phyloP scores from a whole-genome alignment of 1,139 yeast species.

The Geotrichum candidum region DNA sequence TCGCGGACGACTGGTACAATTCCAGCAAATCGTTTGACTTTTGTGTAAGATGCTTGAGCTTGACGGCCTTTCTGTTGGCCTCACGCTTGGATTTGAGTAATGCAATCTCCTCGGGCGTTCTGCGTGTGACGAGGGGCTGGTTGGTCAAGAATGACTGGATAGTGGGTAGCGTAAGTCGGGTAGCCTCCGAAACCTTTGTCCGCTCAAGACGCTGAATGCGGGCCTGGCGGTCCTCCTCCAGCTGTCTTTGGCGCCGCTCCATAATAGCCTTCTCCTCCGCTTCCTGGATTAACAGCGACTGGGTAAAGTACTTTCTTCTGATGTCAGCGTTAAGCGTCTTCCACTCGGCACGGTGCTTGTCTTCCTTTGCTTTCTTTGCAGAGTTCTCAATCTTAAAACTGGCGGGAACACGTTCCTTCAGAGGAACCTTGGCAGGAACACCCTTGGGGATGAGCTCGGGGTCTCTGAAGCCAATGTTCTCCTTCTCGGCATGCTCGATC shows the following conservation, averaged over 20 bases:
- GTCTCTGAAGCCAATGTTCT: constrained; percentile 65
- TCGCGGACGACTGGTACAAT: constrained; percentile 64
- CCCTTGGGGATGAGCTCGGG: constrained; percentile 68
- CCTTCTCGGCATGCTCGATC: constrained; percentile 39
- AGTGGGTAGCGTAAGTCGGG: constrained; percentile 71
- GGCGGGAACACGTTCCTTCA: constrained; percentile 50
- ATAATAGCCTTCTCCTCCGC: constrained; percentile 40
- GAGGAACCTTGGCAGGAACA: constrained; percentile 48
- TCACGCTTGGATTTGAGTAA: constrained; percentile 47
- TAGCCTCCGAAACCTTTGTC: constrained; percentile 41
- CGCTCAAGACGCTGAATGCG: constrained; percentile 28
- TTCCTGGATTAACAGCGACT: constrained; percentile 61
- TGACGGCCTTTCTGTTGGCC: constrained; percentile 46
- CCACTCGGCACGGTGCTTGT: constrained; percentile 43
- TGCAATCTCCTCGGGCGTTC: constrained; percentile 62
- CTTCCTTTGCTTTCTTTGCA: constrained; percentile 37
- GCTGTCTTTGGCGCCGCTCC: constrained; percentile 25
- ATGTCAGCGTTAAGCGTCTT: constrained; percentile 55
- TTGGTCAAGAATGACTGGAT: constrained; percentile 48
- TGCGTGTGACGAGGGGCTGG: constrained; percentile 52
- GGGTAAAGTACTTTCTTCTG: constrained; percentile 65
- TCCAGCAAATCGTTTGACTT: constrained; percentile 56
- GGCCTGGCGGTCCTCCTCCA: constrained; percentile 33
- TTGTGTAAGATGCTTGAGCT: constrained; percentile 41
- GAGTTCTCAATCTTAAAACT: constrained; percentile 51